Conservation (phyloP, 1,139 yeast genomes). For the Hansenula lynferdii region DNA sequence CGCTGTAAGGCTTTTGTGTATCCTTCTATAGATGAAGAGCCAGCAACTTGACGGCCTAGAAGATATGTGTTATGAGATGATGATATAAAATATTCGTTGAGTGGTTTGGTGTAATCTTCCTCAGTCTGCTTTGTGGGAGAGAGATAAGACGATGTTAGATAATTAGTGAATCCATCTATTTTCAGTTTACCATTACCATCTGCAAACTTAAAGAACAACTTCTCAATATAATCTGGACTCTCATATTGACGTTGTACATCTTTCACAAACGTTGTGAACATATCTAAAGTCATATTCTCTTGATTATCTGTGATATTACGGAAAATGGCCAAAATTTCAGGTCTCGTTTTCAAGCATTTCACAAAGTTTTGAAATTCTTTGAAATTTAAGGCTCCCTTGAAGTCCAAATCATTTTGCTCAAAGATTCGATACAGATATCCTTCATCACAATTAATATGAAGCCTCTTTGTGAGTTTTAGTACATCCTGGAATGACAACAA, state of each 20-base stretch:
- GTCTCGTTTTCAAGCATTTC: constrained; percentile 42
- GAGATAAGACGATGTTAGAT: constrained; percentile 38
- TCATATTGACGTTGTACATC: constrained; percentile 47
- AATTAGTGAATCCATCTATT: constrained; percentile 25
- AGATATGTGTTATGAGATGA: constrained; percentile 95
- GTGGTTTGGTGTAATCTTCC: constrained; percentile 58
- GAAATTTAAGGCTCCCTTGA: constrained; percentile 50
- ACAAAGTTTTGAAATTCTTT: constrained; percentile 73
- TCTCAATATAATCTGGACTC: constrained; percentile 26
- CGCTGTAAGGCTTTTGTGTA: constrained; percentile 84
- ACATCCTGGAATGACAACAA: constrained; percentile 65
- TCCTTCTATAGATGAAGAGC: constrained; percentile 87
- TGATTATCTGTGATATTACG: constrained; percentile 14
- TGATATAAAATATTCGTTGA: constrained; percentile 83
- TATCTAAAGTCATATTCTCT: constrained; percentile 27
- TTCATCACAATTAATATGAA: constrained; percentile 62
- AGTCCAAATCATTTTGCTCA: constrained; percentile 40
- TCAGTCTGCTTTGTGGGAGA: constrained; percentile 17
- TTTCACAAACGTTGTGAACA: constrained; percentile 42
- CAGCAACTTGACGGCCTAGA: constrained; percentile 86
- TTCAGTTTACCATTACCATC: constrained; percentile 19
- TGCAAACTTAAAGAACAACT: constrained; percentile 43
- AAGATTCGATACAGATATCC: constrained; percentile 37
- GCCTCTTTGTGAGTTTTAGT: constrained; percentile 53
- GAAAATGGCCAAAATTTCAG: constrained; percentile 44